A percentile compares a stretch with the other conserved stretches of the same genome.
Evolutionary conservation across 768 basidiomycete genomes (phyloP).

Genomic region (Naganishia randhawae): DNA sequence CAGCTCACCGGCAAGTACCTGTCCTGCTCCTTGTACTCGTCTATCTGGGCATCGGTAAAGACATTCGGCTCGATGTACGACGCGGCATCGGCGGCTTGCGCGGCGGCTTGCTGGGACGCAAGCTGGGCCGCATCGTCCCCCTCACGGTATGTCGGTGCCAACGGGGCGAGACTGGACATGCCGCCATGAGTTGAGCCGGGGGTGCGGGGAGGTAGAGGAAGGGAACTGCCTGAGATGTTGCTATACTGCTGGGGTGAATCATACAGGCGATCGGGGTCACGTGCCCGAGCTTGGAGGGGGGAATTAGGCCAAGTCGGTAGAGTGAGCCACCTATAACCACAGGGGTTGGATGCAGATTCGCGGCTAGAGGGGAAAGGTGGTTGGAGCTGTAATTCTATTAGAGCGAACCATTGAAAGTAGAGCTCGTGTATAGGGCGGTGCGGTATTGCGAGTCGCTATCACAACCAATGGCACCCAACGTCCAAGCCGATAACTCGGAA

Average conservation of each 20-base stretch:
- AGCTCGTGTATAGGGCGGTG: too few species aligned
- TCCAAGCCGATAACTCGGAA: too few species aligned
- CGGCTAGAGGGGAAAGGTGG: too few species aligned
- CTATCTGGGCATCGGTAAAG: slow-evolving; percentile 85
- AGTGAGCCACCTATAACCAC: too few species aligned
- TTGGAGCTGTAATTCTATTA: too few species aligned
- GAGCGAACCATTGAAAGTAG: too few species aligned
- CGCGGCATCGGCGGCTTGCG: not conserved
- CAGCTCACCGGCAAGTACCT: slow-evolving; percentile 77
- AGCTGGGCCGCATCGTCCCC: not conserved
- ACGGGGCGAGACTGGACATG: not conserved
- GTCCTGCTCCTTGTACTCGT: slow-evolving; percentile 92
- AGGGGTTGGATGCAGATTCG: too few species aligned
- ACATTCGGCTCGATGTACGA: not conserved
- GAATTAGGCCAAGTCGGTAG: too few species aligned
- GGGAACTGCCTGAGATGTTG: not conserved
- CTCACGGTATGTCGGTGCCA: not conserved
- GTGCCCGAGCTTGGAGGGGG: too few species aligned
- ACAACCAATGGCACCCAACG: too few species aligned
- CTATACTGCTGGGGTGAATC: not conserved
- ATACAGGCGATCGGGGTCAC: too few species aligned
- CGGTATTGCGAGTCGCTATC: too few species aligned
- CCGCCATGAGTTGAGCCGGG: not conserved
- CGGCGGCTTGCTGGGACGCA: not conserved
- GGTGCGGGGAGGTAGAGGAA: not conserved